Base-by-base conservation (phyloP, 2,329 filamentous ascomycete genomes). In the Penicillium sp. region DNA sequence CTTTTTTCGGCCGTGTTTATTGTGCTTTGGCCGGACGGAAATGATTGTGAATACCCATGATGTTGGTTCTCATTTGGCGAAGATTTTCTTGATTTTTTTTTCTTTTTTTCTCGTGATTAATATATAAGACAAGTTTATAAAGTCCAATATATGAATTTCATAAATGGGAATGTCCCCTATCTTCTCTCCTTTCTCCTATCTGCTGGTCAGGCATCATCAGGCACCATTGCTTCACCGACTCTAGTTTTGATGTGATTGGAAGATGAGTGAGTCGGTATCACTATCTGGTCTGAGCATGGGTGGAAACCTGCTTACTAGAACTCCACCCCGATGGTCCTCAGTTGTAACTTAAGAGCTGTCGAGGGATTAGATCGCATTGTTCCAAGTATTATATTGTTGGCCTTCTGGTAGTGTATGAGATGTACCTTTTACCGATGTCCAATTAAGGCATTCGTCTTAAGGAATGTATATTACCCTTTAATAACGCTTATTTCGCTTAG, bases 21-120 rank as follows among this genome's bases (percentile, higher is more conserved):
- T 60, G 49, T 55, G 57, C 51, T 61, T 60, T 59, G 58, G 54
- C 21, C 50, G 55, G 46, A 54, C 58, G 55, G 60, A 58, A 65
- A 62, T 60, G 67, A 67, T 62, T 64, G 61, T 68, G 67, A 70
- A 71, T 71, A 71, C 68, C 69, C 68, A 61, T 67, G 66, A 65
- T 39, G 60, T 67, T 62, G 55, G 58, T 59, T 25, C 54, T 52
- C 54, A 56, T 51, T 65, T 60, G 53, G 57, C 53, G 57, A 55
- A 56, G 29, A 45, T 47, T 46, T 47, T 52, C 43, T 53, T 59
- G 48, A 52, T 48, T 45, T 58, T 56, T 48, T 42, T 58, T 54
- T 54, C n/a, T 8, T 56, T 54, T 29, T 53, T 43, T 26, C 37
- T 50, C 19, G 50, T 48, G 57, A 46, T 42, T 59, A 33, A 58